Conservation (phyloP, 2,329 filamentous ascomycete species). For the Aspergillus felis region DNA sequence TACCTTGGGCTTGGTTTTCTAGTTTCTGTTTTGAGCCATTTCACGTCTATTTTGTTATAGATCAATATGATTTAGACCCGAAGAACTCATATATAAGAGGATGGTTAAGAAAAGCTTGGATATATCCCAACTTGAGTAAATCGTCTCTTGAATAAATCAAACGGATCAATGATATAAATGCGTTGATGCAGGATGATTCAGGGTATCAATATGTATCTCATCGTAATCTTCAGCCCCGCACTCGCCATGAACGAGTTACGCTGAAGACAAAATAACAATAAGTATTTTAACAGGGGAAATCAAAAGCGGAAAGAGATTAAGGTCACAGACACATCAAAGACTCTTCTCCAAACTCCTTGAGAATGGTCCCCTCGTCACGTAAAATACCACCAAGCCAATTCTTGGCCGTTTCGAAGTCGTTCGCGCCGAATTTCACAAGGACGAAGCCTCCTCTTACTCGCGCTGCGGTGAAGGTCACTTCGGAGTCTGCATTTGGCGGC, state of each 20-base stretch:
- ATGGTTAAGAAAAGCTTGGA: neutral
- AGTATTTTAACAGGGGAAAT: neutral
- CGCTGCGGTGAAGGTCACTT: conserved; percentile 77
- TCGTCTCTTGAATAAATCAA: neutral
- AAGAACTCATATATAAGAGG: neutral
- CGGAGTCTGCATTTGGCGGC: conserved; percentile 40
- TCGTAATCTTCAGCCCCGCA: neutral
- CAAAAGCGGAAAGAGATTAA: neutral
- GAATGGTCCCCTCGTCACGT: conserved; percentile 67
- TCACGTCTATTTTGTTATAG: neutral
- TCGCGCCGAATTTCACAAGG: conserved; percentile 85
- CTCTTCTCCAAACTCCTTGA: conserved; percentile 70
- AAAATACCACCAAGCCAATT: conserved; percentile 77
- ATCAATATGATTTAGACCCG: neutral
- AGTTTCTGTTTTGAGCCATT: neutral
- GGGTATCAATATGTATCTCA: neutral
- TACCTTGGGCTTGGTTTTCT: neutral
- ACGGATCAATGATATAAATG: neutral
- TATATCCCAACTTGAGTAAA: neutral
- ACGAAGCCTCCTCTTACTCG: conserved; percentile 72
- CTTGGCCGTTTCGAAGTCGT: conserved; percentile 74
- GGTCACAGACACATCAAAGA: conserved; percentile 67
- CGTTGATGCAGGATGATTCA: neutral
- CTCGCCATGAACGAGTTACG: neutral
- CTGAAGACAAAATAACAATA: conserved; percentile 1